phyloP scores from a whole-genome alignment of 179 eudicot genomes.

The Beta lomatogona region DNA sequence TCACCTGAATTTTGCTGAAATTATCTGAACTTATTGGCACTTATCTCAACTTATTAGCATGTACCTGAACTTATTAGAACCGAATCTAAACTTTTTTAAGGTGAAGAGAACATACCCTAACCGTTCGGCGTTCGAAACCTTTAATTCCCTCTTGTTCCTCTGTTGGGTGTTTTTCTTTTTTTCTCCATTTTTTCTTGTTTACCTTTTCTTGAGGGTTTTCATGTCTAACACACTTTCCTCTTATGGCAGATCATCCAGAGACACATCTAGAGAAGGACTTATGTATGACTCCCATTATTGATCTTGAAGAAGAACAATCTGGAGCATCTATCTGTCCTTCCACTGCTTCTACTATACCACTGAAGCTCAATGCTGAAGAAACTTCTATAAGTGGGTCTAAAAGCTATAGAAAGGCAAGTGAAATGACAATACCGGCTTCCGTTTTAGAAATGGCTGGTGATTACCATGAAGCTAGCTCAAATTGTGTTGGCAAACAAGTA shows the following conservation, averaged over 20 bases:
- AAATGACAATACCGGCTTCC: slow-evolving; percentile 6
- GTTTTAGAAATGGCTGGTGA: not conserved
- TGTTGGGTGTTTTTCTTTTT: not conserved
- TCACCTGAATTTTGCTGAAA: no score
- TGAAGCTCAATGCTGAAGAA: slow-evolving; percentile 6
- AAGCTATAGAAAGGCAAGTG: not conserved
- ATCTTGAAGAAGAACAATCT: slow-evolving; percentile 11
- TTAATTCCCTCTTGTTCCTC: not conserved
- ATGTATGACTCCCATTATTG: slow-evolving; percentile 9
- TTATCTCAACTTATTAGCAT: no score
- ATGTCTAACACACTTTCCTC: slow-evolving; percentile 1
- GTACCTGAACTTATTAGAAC: no score
- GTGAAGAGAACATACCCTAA: not conserved
- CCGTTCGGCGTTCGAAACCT: not conserved
- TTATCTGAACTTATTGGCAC: no score
- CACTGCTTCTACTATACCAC: not conserved
- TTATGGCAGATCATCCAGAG: slow-evolving; percentile 6
- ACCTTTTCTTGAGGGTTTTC: not conserved
- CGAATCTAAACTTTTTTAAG: no score
- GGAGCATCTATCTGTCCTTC: slow-evolving; percentile 3
- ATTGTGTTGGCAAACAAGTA: slow-evolving; percentile 12
- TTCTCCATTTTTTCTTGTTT: not conserved
- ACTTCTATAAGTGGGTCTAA: not conserved
- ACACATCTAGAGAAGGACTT: not conserved
- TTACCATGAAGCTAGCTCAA: slow-evolving; percentile 10